phyloP scores from a whole-genome alignment of 208 protist genomes.

The Wallacemonas sp. region DNA sequence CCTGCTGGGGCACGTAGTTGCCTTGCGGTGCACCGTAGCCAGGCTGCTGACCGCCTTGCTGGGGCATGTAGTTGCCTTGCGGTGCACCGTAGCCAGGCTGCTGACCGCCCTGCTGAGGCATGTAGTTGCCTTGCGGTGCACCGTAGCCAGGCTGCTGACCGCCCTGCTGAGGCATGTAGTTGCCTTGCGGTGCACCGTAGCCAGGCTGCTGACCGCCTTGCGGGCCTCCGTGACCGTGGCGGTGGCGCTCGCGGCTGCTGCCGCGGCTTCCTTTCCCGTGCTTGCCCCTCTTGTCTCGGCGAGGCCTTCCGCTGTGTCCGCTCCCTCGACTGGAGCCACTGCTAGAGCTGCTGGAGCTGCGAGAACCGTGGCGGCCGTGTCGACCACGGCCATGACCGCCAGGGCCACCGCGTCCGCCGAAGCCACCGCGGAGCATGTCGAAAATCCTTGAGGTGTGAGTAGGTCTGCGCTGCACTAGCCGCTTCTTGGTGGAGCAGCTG shows the following conservation, averaged over 20 bases:
- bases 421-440: background rate
- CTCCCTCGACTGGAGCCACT: background rate
- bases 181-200: background rate
- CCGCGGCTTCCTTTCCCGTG: background rate
- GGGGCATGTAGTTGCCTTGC: background rate
- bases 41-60: background rate
- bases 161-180: background rate
- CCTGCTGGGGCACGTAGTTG: background rate
- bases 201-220: background rate
- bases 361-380: no score
- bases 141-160: background rate
- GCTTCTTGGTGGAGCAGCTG: background rate
- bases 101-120: background rate
- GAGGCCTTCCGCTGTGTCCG: no score
- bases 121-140: background rate
- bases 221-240: no score
- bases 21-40: background rate
- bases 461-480: background rate
- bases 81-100: background rate
- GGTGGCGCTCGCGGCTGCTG: background rate
- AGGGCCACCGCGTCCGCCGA: background rate
- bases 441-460: no score
- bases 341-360: background rate
- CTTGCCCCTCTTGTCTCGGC: background rate
- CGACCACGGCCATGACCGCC: background rate